phyloP scores from a whole-genome alignment of 2,329 filamentous ascomycete species.

The Huntiella moniliformis region DNA sequence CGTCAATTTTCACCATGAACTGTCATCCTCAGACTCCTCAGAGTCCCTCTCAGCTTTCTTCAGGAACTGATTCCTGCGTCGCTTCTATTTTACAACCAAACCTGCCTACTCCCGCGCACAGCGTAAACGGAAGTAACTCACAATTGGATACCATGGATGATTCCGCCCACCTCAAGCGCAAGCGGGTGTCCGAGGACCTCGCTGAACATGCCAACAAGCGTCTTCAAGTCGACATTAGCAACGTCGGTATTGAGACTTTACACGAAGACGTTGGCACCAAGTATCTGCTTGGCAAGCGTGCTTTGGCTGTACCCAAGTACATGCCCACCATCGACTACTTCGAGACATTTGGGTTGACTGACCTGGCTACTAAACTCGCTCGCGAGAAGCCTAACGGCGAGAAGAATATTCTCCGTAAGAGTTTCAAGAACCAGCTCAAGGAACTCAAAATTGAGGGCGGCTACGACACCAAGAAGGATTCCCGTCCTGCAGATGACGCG shows the following conservation, averaged over 20 bases:
- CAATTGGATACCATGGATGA: conserved; percentile 23
- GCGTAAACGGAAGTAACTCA: conserved; percentile 36
- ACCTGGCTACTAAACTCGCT: conserved; percentile 41
- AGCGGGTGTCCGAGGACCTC: conserved; percentile 36
- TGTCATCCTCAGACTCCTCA: conserved; percentile 50
- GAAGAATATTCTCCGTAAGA: conserved; percentile 48
- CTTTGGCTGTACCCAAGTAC: conserved; percentile 6
- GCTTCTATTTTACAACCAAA: conserved; percentile 33
- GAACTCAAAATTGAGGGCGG: conserved; percentile 40
- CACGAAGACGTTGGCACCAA: conserved; percentile 48
- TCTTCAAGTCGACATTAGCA: conserved; percentile 33
- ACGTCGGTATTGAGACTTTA: conserved; percentile 44
- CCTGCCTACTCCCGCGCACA: conserved; percentile 43
- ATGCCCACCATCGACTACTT: conserved; percentile 35
- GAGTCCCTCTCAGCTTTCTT: conserved; percentile 44
- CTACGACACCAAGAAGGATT: conserved; percentile 40
- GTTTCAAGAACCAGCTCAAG: conserved; percentile 51
- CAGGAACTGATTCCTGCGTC: conserved; percentile 32
- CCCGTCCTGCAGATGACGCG: conserved; percentile 22
- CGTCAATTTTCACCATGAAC: conserved; percentile 34
- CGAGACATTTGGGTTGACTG: conserved; percentile 35
- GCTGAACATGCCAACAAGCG: conserved; percentile 42
- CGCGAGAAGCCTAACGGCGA: conserved; percentile 45
- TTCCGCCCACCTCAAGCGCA: conserved; percentile 33
- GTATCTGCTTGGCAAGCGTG: conserved; percentile 40